Evolutionary conservation across 805 yeast species (phyloP), one percentile per base, ranked within the genome.

Genomic region (Helenozyma baotianmanensis): DNA sequence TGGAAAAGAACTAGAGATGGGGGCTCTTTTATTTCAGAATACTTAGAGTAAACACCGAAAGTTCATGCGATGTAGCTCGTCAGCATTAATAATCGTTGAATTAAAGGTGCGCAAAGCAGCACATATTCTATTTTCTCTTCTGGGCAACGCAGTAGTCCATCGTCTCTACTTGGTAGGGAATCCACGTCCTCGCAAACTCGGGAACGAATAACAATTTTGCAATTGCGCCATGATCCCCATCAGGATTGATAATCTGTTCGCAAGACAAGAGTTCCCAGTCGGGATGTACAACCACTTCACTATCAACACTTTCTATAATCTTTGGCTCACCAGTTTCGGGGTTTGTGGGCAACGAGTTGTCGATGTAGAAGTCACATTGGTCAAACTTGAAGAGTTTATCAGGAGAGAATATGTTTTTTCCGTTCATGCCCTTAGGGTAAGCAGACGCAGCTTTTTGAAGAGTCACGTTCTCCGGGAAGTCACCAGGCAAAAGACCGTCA

Each of bases 401-500:
- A 2, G 64, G 58, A 29, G 84, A 88, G 48, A 77, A 87, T 27
- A 58, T 38, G 52, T 90, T 89, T 45, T 66, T 60, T 47, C 87
- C 80, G 52, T 90, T 89, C 87, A 86, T 83, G 4, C 79, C 74
- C 1, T 43, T 29, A 1, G 95, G 92, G 1, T 69, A 48, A 1
- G 45, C 39, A 14, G 82, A 67, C 0, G 83, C 71, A 0, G 47
- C 48, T 2, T 39, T 45, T 12, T 32, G 16, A 14, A 58, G 33
- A 2, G 47, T 19, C 1, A 26, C 30, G 4, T 43, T 37, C 44
- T 80, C 95, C 4, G 54, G 49, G 51, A 89, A 90, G 48, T 86
- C 92, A 3, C 94, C 95, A 0, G 97, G 97, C 22, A 90, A 62
- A 40, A 89, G 62, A 0, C 97, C 97, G 53, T 80, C 76, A 58